Conservation (phyloP, 805 yeast species). For the Yarrowia sp. region DNA sequence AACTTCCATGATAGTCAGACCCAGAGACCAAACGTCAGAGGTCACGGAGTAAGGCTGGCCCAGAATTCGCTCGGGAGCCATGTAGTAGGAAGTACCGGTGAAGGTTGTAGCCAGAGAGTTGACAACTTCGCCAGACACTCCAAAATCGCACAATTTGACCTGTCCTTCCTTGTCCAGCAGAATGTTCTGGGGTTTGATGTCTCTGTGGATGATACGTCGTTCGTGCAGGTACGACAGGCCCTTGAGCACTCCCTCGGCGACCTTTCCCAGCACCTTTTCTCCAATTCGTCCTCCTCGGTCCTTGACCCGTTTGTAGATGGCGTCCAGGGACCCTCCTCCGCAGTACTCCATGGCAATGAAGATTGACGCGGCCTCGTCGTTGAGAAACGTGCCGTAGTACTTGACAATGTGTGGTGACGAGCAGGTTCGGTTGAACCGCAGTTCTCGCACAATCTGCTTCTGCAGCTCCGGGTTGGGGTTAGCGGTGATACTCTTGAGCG, state of each 20-base stretch:
- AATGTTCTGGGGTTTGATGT: slow-evolving; percentile 95
- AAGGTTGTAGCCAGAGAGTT: slow-evolving; percentile 94
- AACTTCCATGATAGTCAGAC: slow-evolving; percentile 88
- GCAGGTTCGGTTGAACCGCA: slow-evolving; percentile 85
- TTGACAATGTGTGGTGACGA: slow-evolving; percentile 83
- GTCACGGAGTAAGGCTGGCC: slow-evolving; percentile 96
- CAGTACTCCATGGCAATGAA: slow-evolving; percentile 97
- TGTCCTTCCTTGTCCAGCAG: slow-evolving; percentile 76
- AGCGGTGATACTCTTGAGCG: slow-evolving; percentile 75
- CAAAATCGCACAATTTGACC: slow-evolving; percentile 94
- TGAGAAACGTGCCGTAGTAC: slow-evolving; percentile 90
- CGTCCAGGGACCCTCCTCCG: slow-evolving; percentile 91
- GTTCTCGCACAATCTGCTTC: slow-evolving; percentile 87
- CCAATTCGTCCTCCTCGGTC: slow-evolving; percentile 84
- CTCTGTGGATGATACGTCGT: slow-evolving; percentile 89
- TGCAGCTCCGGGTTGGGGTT: slow-evolving; percentile 86
- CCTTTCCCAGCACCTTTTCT: slow-evolving; percentile 89
- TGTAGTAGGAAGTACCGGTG: slow-evolving; percentile 95
- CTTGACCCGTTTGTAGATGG: slow-evolving; percentile 81
- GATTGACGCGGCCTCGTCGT: slow-evolving; percentile 77
- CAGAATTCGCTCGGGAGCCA: slow-evolving; percentile 98
- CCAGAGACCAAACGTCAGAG: slow-evolving; percentile 96
- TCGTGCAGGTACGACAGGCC: slow-evolving; percentile 90
- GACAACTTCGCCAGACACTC: slow-evolving; percentile 96
- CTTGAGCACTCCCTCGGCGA: slow-evolving; percentile 82